A percentile compares a stretch with the other conserved stretches of the same genome.
These are phyloP conservation scores for Chalaropsis ovoidea DNA, from an alignment of 2,329 filamentous ascomycete species.

Conservation along the genomic window DNA sequence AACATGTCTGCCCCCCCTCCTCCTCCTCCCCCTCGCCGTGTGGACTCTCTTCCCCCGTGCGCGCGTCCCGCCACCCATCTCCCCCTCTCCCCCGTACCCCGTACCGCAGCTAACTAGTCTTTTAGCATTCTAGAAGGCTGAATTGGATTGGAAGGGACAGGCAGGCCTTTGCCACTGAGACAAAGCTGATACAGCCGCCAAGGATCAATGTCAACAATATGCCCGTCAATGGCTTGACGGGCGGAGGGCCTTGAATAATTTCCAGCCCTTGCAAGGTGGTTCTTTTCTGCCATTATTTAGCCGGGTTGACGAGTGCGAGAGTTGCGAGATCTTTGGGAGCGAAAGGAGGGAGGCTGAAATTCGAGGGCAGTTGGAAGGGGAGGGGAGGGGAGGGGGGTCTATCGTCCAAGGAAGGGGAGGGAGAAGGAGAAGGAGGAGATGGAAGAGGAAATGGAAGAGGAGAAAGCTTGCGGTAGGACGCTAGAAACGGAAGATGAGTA, in stretches of 20 bases:
- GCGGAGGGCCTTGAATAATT: background rate
- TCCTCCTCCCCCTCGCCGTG: background rate
- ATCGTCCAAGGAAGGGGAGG: background rate
- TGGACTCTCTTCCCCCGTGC: background rate
- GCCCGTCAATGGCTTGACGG: constrained; percentile 1
- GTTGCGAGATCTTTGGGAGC: background rate
- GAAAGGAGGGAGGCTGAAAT: background rate
- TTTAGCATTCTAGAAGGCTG: constrained; percentile 12
- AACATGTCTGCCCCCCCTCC: background rate
- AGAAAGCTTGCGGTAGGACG: background rate
- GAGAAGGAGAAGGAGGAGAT: background rate
- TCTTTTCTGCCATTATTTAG: background rate
- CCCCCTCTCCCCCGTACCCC: background rate
- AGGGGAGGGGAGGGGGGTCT: background rate
- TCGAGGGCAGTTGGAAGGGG: background rate
- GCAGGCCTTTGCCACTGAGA: constrained; percentile 17
- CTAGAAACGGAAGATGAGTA: constrained; percentile 10
- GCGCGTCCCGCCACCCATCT: background rate
- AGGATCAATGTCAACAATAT: constrained; percentile 3
- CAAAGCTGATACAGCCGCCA: constrained; percentile 23
- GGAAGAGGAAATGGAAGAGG: background rate
- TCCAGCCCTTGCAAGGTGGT: background rate
- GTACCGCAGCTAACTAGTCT: background rate
- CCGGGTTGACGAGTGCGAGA: background rate
- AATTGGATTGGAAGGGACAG: constrained; percentile 14